Base-by-base conservation (phyloP, 2,329 filamentous ascomycete species). In the Ascosphaera acerosa region DNA sequence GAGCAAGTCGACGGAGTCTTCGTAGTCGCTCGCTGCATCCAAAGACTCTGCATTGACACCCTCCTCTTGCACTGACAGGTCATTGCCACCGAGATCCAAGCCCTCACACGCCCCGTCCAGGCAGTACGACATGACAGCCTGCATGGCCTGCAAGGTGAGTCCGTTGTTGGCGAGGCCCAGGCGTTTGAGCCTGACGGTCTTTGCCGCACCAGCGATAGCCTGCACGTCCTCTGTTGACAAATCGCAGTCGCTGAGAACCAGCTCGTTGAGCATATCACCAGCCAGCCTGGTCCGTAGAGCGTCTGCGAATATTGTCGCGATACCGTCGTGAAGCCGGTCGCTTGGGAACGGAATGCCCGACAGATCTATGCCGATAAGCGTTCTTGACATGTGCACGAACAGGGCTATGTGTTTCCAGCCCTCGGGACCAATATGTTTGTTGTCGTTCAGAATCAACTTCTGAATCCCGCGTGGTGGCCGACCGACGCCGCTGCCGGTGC, bases 391-490 rank as follows among this genome's bases (percentile, higher is more conserved):
- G 51, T 91, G 78, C 32, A 91, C 61, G 47, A 94, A 97, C 4
- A 91, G 58, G 25, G 74, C 75, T 34, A 94, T 70, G 46, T 94
- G 70, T 43, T 74, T 81, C 87, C 87, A 97, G 10, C 84, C 87
- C 38, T 89, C 75, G 1, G 62, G 59, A 0, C 78, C 76, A 36
- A 94, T 72, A 43, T 81, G 84, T 1, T 61, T 53, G 46, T 94
- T 94, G 52, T 89, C 80, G 53, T 89, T 91, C 26, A 97, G 53
- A 2, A 78, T 75, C 4, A 97, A 55, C 37, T 80, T 76, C 53
- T 92, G 81, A 3, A 94, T 67, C 2, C 89, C 69, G n/a, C n/a
- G n/a, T n/a, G n/a, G n/a, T n/a, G n/a, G n/a, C n/a, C n/a, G n/a
- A n/a, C n/a, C n/a, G n/a, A n/a, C n/a, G 10, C 81, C 81, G 30